These are phyloP conservation scores for Lathyrus aphaca DNA, from an alignment of 306 rosid species.

Conservation along the genomic window DNA sequence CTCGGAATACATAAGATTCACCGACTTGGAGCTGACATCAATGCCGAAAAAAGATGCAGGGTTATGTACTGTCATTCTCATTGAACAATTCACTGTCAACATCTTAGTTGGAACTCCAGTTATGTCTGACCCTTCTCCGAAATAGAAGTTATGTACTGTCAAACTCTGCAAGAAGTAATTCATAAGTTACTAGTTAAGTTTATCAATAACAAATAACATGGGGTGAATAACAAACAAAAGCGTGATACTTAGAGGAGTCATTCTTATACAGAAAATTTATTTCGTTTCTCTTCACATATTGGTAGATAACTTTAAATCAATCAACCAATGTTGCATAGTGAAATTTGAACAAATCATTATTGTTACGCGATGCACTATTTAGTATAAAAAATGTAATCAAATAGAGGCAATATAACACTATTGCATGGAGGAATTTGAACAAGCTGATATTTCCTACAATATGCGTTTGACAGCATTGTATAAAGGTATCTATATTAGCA, in stretches of 20 bases:
- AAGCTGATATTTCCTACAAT: neutral
- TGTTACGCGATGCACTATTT: neutral
- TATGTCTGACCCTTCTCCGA: conserved; percentile 77
- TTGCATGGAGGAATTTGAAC: neutral
- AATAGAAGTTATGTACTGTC: conserved; percentile 71
- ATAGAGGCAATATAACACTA: neutral
- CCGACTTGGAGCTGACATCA: conserved; percentile 61
- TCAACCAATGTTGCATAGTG: neutral
- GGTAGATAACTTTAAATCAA: conserved; percentile 3
- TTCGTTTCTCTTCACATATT: neutral
- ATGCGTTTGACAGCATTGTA: no score
- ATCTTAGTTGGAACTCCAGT: conserved; percentile 93
- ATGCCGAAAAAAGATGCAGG: conserved; percentile 88
- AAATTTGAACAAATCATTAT: neutral
- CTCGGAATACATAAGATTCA: conserved; percentile 77
- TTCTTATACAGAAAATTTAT: neutral
- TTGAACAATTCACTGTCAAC: conserved; percentile 74
- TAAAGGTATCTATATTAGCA: no score
- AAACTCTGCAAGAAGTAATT: conserved; percentile 57
- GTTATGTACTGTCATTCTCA: conserved; percentile 68
- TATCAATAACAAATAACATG: neutral
- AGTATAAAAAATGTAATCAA: neutral
- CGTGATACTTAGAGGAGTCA: conserved; percentile 12
- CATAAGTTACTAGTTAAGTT: conserved; percentile 3
- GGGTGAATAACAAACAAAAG: conserved; percentile 5